These are phyloP conservation scores for Trypethelium eluteriae DNA, from an alignment of 495 filamentous ascomycete species.

Conservation along the genomic window DNA sequence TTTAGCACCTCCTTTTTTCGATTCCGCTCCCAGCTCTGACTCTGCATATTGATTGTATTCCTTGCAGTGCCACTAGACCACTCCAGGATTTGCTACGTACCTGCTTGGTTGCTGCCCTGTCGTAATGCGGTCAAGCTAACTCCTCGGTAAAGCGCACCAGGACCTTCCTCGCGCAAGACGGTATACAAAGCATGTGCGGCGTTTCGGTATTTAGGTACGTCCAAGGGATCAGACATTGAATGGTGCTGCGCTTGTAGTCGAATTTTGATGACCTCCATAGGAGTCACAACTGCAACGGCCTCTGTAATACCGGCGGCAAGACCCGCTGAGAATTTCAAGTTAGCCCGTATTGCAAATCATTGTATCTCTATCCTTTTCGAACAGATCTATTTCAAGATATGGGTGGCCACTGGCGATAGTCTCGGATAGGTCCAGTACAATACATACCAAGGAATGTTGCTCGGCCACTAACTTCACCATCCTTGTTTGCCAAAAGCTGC, in stretches of 20 bases:
- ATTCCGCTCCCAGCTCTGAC: not conserved
- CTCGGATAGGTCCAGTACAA: too few relatives aligned
- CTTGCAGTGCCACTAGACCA: too few relatives aligned
- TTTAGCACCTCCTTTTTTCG: not conserved
- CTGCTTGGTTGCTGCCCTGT: slow-evolving; percentile 91
- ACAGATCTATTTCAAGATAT: not conserved
- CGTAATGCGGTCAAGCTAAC: slow-evolving; percentile 87
- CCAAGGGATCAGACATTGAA: slow-evolving; percentile 83
- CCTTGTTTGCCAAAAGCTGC: slow-evolving; percentile 61
- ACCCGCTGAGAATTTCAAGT: slow-evolving; percentile 50
- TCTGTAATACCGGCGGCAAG: slow-evolving; percentile 90
- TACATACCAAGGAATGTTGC: slow-evolving; percentile 71
- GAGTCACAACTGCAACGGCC: slow-evolving; percentile 90
- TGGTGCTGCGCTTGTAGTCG: slow-evolving; percentile 95
- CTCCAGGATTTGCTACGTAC: not conserved
- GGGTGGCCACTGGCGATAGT: not conserved
- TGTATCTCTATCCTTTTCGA: not conserved
- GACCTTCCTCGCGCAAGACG: slow-evolving; percentile 81
- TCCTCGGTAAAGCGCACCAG: slow-evolving; percentile 80
- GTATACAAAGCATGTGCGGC: slow-evolving; percentile 93
- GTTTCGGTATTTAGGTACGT: slow-evolving; percentile 92
- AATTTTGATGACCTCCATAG: slow-evolving; percentile 99
- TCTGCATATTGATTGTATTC: too few relatives aligned
- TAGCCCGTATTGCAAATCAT: not conserved
- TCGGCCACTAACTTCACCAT: slow-evolving; percentile 60